These are phyloP conservation scores for Colletotrichum camelliae DNA, from an alignment of 2,329 filamentous ascomycete genomes.

Conservation along the genomic window DNA sequence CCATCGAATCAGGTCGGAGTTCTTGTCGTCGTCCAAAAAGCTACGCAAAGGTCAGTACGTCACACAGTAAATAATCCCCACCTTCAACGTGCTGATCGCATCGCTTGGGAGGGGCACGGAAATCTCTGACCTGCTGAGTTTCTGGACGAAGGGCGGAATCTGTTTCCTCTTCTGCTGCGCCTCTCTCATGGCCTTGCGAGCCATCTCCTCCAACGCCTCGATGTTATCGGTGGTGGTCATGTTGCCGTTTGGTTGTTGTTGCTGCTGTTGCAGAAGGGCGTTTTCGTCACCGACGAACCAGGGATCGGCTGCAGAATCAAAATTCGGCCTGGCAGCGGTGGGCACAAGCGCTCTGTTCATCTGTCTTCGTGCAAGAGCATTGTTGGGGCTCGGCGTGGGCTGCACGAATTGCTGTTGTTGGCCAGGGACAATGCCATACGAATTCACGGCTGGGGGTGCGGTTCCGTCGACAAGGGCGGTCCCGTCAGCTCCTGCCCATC, in stretches of 20 bases:
- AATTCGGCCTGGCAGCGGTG: conserved; percentile 40
- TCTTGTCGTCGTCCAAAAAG: conserved; percentile 91
- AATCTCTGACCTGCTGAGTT: conserved; percentile 85
- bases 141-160: conserved; percentile 97
- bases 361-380: conserved; percentile 57
- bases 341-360: conserved; percentile 57
- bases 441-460: conserved; percentile 34
- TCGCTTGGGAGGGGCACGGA: neutral
- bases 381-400: conserved; percentile 28
- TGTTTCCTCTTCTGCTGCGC: conserved; percentile 90
- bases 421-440: conserved; percentile 43
- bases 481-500: conserved; percentile 48
- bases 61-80: neutral
- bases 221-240: conserved; percentile 71
- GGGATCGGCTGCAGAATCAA: conserved; percentile 44
- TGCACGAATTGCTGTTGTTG: conserved; percentile 39
- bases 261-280: conserved; percentile 37
- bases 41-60: conserved; percentile 51
- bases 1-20: conserved; percentile 95
- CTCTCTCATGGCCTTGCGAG: conserved; percentile 83
- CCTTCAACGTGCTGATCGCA: neutral
- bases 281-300: conserved; percentile 50
- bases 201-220: conserved; percentile 80
- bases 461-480: conserved; percentile 41
- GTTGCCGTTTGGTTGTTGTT: conserved; percentile 17